Evolutionary conservation across 805 yeast species (phyloP), one percentile per base, ranked within the genome.

Genomic region (Lipomyces mesembrius): DNA sequence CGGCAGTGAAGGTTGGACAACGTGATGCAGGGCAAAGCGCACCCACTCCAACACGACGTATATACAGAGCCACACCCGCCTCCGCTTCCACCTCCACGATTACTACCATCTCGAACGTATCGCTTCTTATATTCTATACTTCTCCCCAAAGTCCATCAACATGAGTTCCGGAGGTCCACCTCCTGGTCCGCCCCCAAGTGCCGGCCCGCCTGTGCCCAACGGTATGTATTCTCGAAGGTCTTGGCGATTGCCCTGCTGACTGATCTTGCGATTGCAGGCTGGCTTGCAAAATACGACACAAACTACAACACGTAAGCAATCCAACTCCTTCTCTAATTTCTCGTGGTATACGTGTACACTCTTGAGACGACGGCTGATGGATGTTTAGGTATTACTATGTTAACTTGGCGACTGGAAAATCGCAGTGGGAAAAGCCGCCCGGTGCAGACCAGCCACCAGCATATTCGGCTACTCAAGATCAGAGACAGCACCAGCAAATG

Each of bases 401-500:
- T n/a, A 82, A 92, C 73, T 79, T 90, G 70, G 74, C 82, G 17
- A 85, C 91, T 14, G 88, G 90, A 67, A 81, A 85, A 71, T 91
- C 97, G 0, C 97, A 92, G 77, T 94, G 98, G 98, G 97, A 91
- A 62, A 86, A 87, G 14, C 98, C 97, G 17, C 25, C 64, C 1
- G 75, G 63, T 29, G 59, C 69, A 35, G 71, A 76, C n/a, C 74
- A 73, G 22, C 75, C 77, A 2, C 69, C 69, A 17, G 61, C 70
- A 2, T 59, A 67, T 29, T 59, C 62, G 37, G 68, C 57, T 56
- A 14, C 59, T 29, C 25, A 56, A 12, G 55, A 57, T 25, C 61
- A 59, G 46, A 62, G 29, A 59, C 69, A 57, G 25, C 61, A 60
- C 9, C 69, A 56, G 29, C 71, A 62, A 60, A 61, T 73, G 65